A percentile compares a stretch with the other conserved stretches of the same genome.
Conservation (phyloP, 495 filamentous ascomycete species). For the Rhizodiscina lignyota region DNA sequence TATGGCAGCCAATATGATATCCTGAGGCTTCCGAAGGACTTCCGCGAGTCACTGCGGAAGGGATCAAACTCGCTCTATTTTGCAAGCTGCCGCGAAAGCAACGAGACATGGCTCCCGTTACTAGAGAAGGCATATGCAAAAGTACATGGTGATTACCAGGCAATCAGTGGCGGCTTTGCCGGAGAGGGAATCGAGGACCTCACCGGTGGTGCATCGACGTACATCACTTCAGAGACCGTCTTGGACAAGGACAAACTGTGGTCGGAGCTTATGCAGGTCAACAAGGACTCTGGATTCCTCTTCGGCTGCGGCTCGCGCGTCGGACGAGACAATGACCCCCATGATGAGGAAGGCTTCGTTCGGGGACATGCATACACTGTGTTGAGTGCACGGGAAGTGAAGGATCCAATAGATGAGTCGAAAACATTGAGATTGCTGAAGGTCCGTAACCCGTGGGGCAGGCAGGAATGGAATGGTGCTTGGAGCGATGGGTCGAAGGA, state of each 20-base stretch:
- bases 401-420: slow-evolving; percentile 53
- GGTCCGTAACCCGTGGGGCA: slow-evolving; percentile 80
- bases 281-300: slow-evolving; percentile 66
- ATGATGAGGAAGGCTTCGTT: slow-evolving; percentile 1
- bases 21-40: slow-evolving; percentile 53
- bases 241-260: slow-evolving; percentile 79
- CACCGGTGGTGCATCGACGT: slow-evolving; percentile 77
- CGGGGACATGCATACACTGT: slow-evolving; percentile 1
- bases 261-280: slow-evolving; percentile 75
- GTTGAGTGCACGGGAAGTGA: not conserved
- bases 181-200: slow-evolving; percentile 85
- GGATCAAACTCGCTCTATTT: slow-evolving; percentile 70
- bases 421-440: slow-evolving; percentile 72
- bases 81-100: slow-evolving; percentile 64
- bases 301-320: slow-evolving; percentile 65
- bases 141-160: slow-evolving; percentile 71
- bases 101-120: slow-evolving; percentile 88
- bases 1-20: not conserved
- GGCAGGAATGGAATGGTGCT: slow-evolving; percentile 48
- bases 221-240: slow-evolving; percentile 63
- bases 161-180: slow-evolving; percentile 69
- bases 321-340: slow-evolving; percentile 4
- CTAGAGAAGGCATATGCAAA: slow-evolving; percentile 96
- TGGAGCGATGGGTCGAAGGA: slow-evolving; percentile 65
- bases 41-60: slow-evolving; percentile 51